Base-by-base conservation (phyloP, 2,329 filamentous ascomycete genomes). In the Colletotrichum salicis region DNA sequence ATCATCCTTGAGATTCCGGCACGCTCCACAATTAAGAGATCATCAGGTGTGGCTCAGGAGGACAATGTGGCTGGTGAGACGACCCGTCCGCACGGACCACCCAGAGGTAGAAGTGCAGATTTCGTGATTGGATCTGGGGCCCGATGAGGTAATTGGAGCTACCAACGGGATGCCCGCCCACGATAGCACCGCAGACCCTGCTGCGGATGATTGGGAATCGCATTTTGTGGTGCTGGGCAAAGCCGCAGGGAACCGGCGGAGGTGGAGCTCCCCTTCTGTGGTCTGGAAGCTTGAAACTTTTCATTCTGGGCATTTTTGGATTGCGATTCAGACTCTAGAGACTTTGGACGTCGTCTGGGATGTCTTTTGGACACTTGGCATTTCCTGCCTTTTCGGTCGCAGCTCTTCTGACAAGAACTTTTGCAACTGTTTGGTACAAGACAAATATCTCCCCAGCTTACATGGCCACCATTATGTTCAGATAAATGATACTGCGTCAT, bases 201-300 rank as follows among this genome's bases (percentile, higher is more conserved):
- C 19, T 60, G 65, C 45, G 52, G 33, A 19, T 59, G 31, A 29
- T 37, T 54, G 60, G 59, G 31, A 35, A 37, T 33, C 33, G 54
- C 27, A 52, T 64, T 71, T 51, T 60, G 54, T 71, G 65, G 58
- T 68, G 33, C 59, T 69, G 19, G 41, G 24, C 33, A 70, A 64
- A 64, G 60, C 55, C 55, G 70, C 45, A 24, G 59, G 48, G 65
- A 56, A 71, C 69, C 59, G 66, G 70, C 55, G 65, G 70, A 72
- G 70, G 65, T 70, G 65, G 65, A 72, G 65, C 55, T 64, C 45
- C 52, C 52, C 37, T 64, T 60, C 24, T 56, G 22, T 55, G 66
- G 55, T 29, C 65, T 55, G 60, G 65, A 64, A 56, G 59, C 55
- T 69, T 60, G 60, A 60, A 64, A 70, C 55, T 64, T 71, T 69